Conservation (phyloP, 2,329 filamentous ascomycete genomes). For the Neopestalotiopsis rosae region DNA sequence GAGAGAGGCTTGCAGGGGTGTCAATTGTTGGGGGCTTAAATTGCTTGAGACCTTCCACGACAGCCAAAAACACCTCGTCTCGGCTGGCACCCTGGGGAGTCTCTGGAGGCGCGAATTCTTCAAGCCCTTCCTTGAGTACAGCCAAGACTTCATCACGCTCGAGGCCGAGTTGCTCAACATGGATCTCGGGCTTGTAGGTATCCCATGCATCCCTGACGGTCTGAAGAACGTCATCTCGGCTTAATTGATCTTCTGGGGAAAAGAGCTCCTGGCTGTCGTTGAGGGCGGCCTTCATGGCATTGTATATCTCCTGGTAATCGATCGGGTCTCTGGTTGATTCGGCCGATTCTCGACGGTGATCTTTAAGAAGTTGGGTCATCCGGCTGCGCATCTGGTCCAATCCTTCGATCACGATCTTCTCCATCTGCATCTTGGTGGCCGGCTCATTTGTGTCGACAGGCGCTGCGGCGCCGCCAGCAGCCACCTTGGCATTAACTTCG, state of each 20-base stretch:
- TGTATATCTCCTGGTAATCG: constrained; percentile 86
- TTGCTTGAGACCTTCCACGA: constrained; percentile 84
- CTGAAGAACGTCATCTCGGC: constrained; percentile 82
- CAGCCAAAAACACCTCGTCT: constrained; percentile 84
- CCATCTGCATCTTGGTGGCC: constrained; percentile 72
- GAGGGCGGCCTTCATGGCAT: constrained; percentile 78
- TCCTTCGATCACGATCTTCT: constrained; percentile 78
- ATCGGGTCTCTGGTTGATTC: constrained; percentile 66
- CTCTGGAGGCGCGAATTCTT: constrained; percentile 70
- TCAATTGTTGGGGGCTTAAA: constrained; percentile 77
- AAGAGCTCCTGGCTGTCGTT: constrained; percentile 62
- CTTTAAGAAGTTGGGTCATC: constrained; percentile 78
- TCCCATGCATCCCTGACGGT: constrained; percentile 93
- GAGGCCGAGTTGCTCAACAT: constrained; percentile 86
- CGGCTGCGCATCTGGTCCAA: constrained; percentile 84
- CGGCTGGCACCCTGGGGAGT: constrained; percentile 68
- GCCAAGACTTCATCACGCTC: constrained; percentile 89
- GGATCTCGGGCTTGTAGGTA: constrained; percentile 90
- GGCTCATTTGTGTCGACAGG: constrained; percentile 54
- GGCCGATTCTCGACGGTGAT: constrained; percentile 73
- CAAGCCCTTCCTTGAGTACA: constrained; percentile 84
- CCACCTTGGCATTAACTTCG: constrained; percentile 52
- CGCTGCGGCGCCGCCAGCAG: constrained; percentile 22
- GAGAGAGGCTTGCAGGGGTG: constrained; percentile 70
- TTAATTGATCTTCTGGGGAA: constrained; percentile 57